phyloP scores from a whole-genome alignment of 495 filamentous ascomycete genomes.

The Penicillium lividum region DNA sequence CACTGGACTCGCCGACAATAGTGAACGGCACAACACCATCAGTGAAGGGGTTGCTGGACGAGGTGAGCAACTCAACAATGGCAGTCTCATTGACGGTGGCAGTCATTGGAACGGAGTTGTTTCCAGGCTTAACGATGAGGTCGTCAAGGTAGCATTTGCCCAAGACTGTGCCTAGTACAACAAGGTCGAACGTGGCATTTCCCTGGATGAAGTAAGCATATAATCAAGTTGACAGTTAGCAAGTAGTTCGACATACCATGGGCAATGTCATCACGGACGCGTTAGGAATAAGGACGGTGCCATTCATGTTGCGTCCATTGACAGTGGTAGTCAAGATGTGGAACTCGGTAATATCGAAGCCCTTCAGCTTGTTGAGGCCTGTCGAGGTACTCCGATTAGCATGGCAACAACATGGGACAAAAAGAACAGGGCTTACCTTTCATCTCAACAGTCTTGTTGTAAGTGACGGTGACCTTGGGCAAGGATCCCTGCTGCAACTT shows the following conservation, averaged over 20 bases:
- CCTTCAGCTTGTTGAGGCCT: conserved; percentile 62
- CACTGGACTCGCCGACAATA: conserved; percentile 57
- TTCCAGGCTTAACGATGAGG: conserved; percentile 60
- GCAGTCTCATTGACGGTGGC: conserved; percentile 52
- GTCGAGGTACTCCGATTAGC: neutral
- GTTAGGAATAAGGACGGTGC: conserved; percentile 68
- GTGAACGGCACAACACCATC: conserved; percentile 60
- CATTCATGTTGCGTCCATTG: conserved; percentile 63
- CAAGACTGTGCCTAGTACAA: conserved; percentile 49
- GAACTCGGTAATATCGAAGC: conserved; percentile 57
- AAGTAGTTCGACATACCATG: conserved; percentile 46
- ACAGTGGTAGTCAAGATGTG: conserved; percentile 42
- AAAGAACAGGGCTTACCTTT: conserved; percentile 46
- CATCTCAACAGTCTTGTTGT: conserved; percentile 57
- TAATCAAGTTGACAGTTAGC: neutral
- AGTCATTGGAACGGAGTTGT: conserved; percentile 57
- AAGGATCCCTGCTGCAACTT: conserved; percentile 52
- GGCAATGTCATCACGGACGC: conserved; percentile 62
- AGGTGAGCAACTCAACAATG: conserved; percentile 43
- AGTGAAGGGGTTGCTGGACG: conserved; percentile 43
- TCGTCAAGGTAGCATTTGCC: conserved; percentile 59
- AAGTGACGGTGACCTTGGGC: conserved; percentile 51
- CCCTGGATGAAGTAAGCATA: conserved; percentile 43
- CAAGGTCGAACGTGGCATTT: conserved; percentile 63
- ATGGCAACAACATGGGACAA: neutral